A percentile compares a stretch with the other conserved stretches of the same genome.
phyloP scores from a whole-genome alignment of 306 rosid species.

The Macrotyloma uniflorum region DNA sequence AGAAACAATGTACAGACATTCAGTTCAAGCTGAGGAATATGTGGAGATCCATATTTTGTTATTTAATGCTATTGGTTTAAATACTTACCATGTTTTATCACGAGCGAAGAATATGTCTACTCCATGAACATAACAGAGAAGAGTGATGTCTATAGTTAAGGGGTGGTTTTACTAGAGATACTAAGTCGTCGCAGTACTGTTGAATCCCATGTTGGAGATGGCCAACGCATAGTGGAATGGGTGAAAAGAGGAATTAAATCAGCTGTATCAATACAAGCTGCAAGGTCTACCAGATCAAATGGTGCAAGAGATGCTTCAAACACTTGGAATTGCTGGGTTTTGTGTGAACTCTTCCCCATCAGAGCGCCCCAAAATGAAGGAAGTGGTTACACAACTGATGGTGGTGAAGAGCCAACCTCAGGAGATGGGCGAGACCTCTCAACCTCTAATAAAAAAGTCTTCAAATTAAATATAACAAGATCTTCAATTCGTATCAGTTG shows the following conservation, averaged over 20 bases:
- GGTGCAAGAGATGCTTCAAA: too few relatives aligned
- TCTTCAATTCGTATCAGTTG: constrained; percentile 1
- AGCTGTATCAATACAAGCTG: constrained; percentile 84
- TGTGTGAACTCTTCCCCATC: too few relatives aligned
- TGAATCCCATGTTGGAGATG: constrained; percentile 73
- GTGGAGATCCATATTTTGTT: constrained; percentile 6
- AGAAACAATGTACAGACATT: neutral
- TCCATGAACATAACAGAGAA: constrained; percentile 97
- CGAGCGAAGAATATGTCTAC: constrained; percentile 84
- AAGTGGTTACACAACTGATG: too few relatives aligned
- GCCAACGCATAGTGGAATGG: constrained; percentile 96
- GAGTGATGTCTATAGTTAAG: constrained; percentile 96
- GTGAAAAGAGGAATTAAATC: constrained; percentile 96
- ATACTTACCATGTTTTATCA: constrained; percentile 34
- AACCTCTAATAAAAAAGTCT: too few relatives aligned
- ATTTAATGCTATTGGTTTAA: neutral
- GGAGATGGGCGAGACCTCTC: too few relatives aligned
- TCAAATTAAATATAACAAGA: too few relatives aligned
- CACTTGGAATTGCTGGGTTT: too few relatives aligned
- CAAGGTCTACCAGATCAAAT: constrained; percentile 89
- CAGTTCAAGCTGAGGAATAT: neutral
- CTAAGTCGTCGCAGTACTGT: constrained; percentile 88
- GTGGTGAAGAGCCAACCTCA: too few relatives aligned
- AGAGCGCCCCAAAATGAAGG: too few relatives aligned
- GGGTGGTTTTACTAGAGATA: constrained; percentile 89